Evolutionary conservation across 2,329 filamentous ascomycete genomes (phyloP).

Genomic region (Colletotrichum paranaense): DNA sequence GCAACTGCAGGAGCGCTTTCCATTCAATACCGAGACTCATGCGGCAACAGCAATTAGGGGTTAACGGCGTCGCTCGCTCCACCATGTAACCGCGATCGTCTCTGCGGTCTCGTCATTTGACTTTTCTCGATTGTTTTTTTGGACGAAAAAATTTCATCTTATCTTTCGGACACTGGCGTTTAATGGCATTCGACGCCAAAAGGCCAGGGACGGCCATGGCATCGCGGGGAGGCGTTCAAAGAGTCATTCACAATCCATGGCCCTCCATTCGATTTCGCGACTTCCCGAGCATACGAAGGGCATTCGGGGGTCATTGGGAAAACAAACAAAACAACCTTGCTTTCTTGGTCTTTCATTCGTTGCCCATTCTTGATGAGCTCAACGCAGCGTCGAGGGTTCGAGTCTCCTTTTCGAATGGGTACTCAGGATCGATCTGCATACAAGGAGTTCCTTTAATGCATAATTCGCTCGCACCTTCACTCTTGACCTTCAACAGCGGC

Average conservation of each 20-base stretch:
- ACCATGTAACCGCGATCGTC: background rate
- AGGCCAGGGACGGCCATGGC: slow-evolving; percentile 27
- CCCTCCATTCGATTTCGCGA: slow-evolving; percentile 18
- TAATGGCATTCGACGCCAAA: slow-evolving; percentile 8
- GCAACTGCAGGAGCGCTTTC: slow-evolving; percentile 59
- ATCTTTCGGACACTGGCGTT: slow-evolving; percentile 30
- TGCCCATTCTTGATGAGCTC: slow-evolving; percentile 28
- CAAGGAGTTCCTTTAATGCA: slow-evolving; percentile 38
- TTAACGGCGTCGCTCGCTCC: slow-evolving; percentile 37
- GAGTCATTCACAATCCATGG: slow-evolving; percentile 10
- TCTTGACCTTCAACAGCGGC: slow-evolving; percentile 30
- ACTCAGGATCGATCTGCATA: slow-evolving; percentile 36
- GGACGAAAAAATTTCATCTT: slow-evolving; percentile 2
- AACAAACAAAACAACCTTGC: slow-evolving; percentile 18
- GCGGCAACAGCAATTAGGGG: slow-evolving; percentile 60
- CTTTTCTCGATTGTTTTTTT: slow-evolving; percentile 34
- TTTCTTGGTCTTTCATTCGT: slow-evolving; percentile 12
- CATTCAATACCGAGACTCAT: slow-evolving; percentile 60
- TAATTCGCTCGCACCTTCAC: slow-evolving; percentile 34
- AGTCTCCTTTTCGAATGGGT: slow-evolving; percentile 18
- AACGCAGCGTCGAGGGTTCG: slow-evolving; percentile 26
- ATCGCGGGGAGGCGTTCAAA: slow-evolving; percentile 30
- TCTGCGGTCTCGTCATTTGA: slow-evolving; percentile 23
- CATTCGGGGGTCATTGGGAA: slow-evolving; percentile 17
- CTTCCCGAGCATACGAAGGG: slow-evolving; percentile 30